Base-by-base conservation (phyloP, 495 filamentous ascomycete species). In the Lophium mytilinum region DNA sequence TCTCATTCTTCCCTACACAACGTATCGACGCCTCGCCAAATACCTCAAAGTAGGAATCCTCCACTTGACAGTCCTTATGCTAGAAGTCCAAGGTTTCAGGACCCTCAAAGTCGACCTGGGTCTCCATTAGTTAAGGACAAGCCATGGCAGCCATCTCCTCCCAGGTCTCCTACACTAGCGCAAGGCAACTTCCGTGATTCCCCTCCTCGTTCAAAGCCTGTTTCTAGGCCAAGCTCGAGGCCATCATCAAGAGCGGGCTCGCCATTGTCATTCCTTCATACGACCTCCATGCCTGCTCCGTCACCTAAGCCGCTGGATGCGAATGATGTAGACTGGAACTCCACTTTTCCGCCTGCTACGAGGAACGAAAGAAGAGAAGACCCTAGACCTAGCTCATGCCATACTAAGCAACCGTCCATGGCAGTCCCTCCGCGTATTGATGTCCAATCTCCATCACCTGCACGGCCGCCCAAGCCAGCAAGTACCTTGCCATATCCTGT, bases 401-500 rank as follows among this genome's bases (percentile, higher is more conserved):
- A 55, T 39, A 41, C 39, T 1, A 57, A 57, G 19, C 42, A 60
- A 17, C 58, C 58, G 9, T 58, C 62, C 15, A 37, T 62, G 15
- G 55, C 58, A 3, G 43, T 39, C 18, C n/a, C 52, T n/a, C 63
- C 63, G 18, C 55, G 58, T 5, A 60, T 66, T 35, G 60, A 55
- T 34, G 53, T 66, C 8, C 63, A 60, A 35, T 55, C 48, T 17
- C 62, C 62, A 1, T 61, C 62, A 17, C 63, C 55, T 40, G 56
- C 43, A 41, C 54, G 63, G 47, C 52, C 55, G 17, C 51, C 47
- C 7, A 59, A 54, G 14, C 17, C 47, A 1, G 39, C 10, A 9
- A 55, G 24, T 37, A 35, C 59, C 12, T 46, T 62, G 7, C 63
- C 63, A 12, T 66, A 66, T 55, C 63, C 63, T 2, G 49, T 62